These are phyloP conservation scores for Colletotrichum lentis DNA, from an alignment of 2,329 filamentous ascomycete genomes.

Conservation along the genomic window DNA sequence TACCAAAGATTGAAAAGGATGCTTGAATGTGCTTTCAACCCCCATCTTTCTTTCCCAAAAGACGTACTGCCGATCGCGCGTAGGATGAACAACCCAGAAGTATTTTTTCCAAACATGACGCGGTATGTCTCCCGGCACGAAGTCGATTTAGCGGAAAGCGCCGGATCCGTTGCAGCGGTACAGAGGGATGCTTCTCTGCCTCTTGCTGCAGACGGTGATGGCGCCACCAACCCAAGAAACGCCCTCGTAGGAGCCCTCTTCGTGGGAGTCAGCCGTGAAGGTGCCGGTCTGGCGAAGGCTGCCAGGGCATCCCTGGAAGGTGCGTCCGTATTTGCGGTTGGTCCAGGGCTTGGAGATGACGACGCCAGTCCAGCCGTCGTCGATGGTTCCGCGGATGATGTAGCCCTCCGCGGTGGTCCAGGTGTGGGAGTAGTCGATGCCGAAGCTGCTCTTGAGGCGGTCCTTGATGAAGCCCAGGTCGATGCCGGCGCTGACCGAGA, in stretches of 20 bases:
- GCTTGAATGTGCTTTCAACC: no score
- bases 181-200: constrained; percentile 21
- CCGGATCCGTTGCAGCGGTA: constrained; percentile 22
- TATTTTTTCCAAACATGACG: no score
- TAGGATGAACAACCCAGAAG: no score
- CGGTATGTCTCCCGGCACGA: no score
- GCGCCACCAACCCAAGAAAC: constrained; percentile 30
- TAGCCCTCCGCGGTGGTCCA: constrained; percentile 32
- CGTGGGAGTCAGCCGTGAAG: constrained; percentile 34
- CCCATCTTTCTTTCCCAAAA: no score
- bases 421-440: constrained; percentile 26
- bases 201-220: constrained; percentile 34
- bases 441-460: constrained; percentile 16
- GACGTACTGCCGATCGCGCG: no score
- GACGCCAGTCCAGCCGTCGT: constrained; percentile 28
- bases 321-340: constrained; percentile 34
- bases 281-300: constrained; percentile 32
- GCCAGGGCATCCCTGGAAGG: constrained; percentile 37
- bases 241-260: constrained; percentile 33
- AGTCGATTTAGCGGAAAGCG: constrained; percentile 24
- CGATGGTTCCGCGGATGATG: constrained; percentile 34
- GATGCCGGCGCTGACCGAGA: constrained; percentile 20
- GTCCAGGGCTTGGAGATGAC: constrained; percentile 36
- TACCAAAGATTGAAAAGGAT: no score
- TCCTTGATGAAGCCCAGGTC: constrained; percentile 23